These are phyloP conservation scores for Aureobasidium sp. DNA, from an alignment of 2,329 filamentous ascomycete species.

Conservation along the genomic window DNA sequence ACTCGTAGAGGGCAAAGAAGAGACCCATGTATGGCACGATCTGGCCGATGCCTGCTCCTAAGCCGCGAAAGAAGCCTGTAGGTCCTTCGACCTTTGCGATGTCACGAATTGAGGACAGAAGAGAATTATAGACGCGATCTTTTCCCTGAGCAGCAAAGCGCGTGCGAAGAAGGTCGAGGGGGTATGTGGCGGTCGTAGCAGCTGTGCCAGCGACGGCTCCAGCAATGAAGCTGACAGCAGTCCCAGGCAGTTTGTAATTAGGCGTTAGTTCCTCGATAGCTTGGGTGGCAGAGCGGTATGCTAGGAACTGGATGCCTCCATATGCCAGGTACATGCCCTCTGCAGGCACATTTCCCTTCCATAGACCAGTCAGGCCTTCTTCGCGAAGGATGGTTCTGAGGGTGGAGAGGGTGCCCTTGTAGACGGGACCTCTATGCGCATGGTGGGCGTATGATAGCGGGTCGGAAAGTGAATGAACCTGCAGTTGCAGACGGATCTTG, in stretches of 20 bases:
- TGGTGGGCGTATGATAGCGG: conserved; percentile 49
- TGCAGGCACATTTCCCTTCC: conserved; percentile 97
- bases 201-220: conserved; percentile 75
- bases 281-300: conserved; percentile 69
- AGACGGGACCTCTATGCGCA: conserved; percentile 35
- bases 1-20: conserved; percentile 88
- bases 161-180: conserved; percentile 84
- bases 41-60: conserved; percentile 72
- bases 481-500: conserved; percentile 95
- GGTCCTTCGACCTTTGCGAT: conserved; percentile 69
- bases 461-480: conserved; percentile 75
- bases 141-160: conserved; percentile 89
- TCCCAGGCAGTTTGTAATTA: conserved; percentile 47
- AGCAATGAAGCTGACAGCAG: conserved; percentile 71
- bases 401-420: conserved; percentile 71
- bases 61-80: conserved; percentile 78
- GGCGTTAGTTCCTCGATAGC: conserved; percentile 49
- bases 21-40: conserved; percentile 96
- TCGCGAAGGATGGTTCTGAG: conserved; percentile 59
- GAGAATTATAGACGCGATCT: conserved; percentile 66
- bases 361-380: conserved; percentile 78
- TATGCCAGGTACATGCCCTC: conserved; percentile 93
- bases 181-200: conserved; percentile 80
- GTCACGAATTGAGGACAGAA: conserved; percentile 59
- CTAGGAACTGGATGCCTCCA: conserved; percentile 78